Conservation (phyloP, 306 rosid species). For the Acacia melanoxylon region DNA sequence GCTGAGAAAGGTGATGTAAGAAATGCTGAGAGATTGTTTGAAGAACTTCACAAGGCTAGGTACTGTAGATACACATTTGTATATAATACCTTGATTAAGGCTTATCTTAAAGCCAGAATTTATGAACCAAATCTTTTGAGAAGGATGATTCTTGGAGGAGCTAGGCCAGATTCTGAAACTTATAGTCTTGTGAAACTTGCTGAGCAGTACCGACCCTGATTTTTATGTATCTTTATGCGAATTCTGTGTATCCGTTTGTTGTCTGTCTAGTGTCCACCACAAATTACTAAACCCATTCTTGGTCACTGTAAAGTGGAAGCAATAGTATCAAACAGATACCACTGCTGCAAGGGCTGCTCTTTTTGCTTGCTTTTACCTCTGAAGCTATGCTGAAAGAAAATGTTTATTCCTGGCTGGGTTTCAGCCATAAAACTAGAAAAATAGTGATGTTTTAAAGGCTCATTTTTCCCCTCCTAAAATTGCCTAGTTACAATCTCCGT, state of each 20-base stretch:
- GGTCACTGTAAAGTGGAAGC: slow-evolving; percentile 12
- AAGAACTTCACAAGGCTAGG: slow-evolving; percentile 67
- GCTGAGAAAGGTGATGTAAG: slow-evolving; percentile 74
- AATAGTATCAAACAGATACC: not conserved
- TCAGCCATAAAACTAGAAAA: no score
- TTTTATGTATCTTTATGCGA: not conserved
- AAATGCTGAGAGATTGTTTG: slow-evolving; percentile 73
- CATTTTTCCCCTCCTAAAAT: no score
- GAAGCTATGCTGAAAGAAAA: not conserved
- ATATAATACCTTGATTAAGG: slow-evolving; percentile 78
- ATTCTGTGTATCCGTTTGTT: slow-evolving; percentile 1
- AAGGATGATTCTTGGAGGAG: slow-evolving; percentile 88
- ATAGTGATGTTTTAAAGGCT: not conserved
- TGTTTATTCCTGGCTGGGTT: no score
- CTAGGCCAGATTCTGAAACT: slow-evolving; percentile 90
- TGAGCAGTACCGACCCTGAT: slow-evolving; percentile 67
- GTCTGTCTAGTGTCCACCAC: not conserved
- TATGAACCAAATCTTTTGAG: slow-evolving; percentile 76
- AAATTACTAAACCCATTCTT: slow-evolving; percentile 1
- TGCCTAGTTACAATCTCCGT: not conserved
- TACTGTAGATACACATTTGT: slow-evolving; percentile 80
- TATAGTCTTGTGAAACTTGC: slow-evolving; percentile 83
- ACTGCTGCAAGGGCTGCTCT: not conserved
- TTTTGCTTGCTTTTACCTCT: not conserved
- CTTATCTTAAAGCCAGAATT: slow-evolving; percentile 84